Conservation (phyloP, 2,329 filamentous ascomycete species). For the Trichophyton equinum region DNA sequence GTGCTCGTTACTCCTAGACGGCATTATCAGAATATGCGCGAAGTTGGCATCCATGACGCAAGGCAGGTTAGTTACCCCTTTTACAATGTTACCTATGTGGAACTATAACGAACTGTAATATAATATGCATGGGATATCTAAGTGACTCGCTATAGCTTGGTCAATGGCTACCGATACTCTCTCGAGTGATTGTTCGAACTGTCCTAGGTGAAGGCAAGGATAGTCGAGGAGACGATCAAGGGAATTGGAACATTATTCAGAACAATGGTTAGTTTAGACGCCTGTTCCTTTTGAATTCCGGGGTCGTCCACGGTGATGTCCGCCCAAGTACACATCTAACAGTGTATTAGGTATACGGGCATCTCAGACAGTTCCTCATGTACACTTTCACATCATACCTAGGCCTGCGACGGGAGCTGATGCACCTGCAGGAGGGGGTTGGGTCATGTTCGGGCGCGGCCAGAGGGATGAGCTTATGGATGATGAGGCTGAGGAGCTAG, state of each 20-base stretch:
- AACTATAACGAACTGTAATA: neutral
- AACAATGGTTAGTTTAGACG: slow-evolving; percentile 55
- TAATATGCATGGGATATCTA: neutral
- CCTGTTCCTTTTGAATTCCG: too few relatives aligned
- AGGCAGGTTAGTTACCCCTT: slow-evolving; percentile 47
- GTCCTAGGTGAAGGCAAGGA: slow-evolving; percentile 41
- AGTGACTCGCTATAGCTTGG: slow-evolving; percentile 24
- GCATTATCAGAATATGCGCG: slow-evolving; percentile 67
- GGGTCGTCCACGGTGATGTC: too few relatives aligned
- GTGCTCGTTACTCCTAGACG: slow-evolving; percentile 65
- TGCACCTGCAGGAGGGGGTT: slow-evolving; percentile 20
- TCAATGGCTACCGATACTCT: slow-evolving; percentile 37
- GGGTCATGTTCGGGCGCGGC: slow-evolving; percentile 37
- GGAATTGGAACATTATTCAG: slow-evolving; percentile 93
- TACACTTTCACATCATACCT: slow-evolving; percentile 91
- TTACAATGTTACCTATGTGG: neutral
- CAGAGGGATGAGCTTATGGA: slow-evolving; percentile 37
- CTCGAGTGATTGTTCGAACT: slow-evolving; percentile 61
- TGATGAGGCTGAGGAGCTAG: slow-evolving; percentile 31
- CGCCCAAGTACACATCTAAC: neutral
- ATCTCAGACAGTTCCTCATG: slow-evolving; percentile 83
- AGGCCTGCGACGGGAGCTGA: slow-evolving; percentile 42
- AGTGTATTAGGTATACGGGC: slow-evolving; percentile 53
- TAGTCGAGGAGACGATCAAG: slow-evolving; percentile 50
- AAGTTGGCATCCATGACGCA: slow-evolving; percentile 52